Evolutionary conservation across 2,329 filamentous ascomycete species (phyloP).

Genomic region (Colletotrichum camelliae): DNA sequence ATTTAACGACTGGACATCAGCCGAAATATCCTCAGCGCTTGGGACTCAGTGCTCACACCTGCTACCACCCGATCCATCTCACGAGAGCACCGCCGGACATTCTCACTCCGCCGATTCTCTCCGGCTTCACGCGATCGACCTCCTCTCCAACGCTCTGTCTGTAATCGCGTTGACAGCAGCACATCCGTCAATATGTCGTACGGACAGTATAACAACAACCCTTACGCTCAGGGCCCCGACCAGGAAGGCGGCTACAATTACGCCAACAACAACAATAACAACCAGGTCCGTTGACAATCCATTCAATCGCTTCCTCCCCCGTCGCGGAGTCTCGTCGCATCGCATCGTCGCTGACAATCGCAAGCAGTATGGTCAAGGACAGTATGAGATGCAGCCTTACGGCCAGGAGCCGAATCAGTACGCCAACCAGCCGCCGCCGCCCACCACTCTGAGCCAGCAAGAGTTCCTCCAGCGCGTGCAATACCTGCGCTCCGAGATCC

Average conservation of each 20-base stretch:
- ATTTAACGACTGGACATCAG: constrained; percentile 22
- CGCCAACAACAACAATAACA: constrained; percentile 24
- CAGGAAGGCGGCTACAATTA: constrained; percentile 53
- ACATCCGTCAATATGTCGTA: constrained; percentile 58
- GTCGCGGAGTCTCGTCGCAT: background rate
- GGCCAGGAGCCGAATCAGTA: constrained; percentile 34
- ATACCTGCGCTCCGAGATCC: constrained; percentile 71
- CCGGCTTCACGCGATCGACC: background rate
- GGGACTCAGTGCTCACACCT: background rate
- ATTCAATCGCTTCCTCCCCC: background rate
- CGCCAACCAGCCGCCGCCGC: constrained; percentile 25
- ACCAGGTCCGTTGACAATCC: constrained; percentile 42
- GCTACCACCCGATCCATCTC: constrained; percentile 7
- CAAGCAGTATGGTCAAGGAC: constrained; percentile 37
- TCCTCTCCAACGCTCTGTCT: background rate
- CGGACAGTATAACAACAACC: constrained; percentile 68
- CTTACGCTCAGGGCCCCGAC: constrained; percentile 61
- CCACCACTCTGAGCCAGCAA: constrained; percentile 56
- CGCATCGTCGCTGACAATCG: background rate
- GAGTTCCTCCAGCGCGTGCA: constrained; percentile 74
- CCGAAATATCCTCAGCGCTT: constrained; percentile 12
- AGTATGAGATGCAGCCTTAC: constrained; percentile 63
- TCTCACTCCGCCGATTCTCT: background rate
- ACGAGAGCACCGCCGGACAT: background rate
- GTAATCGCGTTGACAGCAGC: background rate